These are phyloP conservation scores for Candida orba DNA, from an alignment of 805 yeast species.

Conservation along the genomic window DNA sequence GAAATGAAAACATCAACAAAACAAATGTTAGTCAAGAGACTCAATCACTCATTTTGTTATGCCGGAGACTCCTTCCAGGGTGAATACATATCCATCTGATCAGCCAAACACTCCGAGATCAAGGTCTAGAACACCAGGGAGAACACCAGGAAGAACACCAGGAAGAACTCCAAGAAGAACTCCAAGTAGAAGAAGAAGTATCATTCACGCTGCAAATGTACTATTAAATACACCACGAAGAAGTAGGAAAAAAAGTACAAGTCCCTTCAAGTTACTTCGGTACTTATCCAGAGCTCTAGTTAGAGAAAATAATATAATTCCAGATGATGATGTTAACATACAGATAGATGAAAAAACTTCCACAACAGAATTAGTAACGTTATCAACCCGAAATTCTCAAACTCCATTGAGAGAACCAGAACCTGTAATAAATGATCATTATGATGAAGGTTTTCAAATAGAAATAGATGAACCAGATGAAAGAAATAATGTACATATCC, in stretches of 20 bases:
- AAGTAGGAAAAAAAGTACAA: slow-evolving; percentile 12
- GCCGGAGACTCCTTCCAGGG: slow-evolving; percentile 5
- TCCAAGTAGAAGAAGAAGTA: slow-evolving; percentile 19
- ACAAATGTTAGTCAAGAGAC: neutral
- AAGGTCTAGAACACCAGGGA: neutral
- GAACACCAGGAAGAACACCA: slow-evolving; percentile 14
- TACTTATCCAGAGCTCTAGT: slow-evolving; percentile 18
- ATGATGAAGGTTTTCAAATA: neutral
- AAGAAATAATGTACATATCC: too few relatives aligned
- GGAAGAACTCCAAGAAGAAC: slow-evolving; percentile 19
- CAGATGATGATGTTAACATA: neutral
- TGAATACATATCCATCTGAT: neutral
- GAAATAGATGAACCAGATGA: neutral
- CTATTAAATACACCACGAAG: slow-evolving; percentile 17
- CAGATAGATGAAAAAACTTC: neutral
- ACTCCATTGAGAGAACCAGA: too few relatives aligned
- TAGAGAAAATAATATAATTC: slow-evolving; percentile 1
- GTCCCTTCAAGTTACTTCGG: slow-evolving; percentile 19
- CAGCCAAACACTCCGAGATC: slow-evolving; percentile 4
- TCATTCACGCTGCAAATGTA: slow-evolving; percentile 16
- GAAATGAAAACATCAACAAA: neutral
- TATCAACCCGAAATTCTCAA: too few relatives aligned
- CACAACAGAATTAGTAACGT: too few relatives aligned
- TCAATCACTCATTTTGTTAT: neutral
- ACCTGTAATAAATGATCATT: neutral